phyloP scores from a whole-genome alignment of 305 asterid species.

The Fraxinus latifolia region DNA sequence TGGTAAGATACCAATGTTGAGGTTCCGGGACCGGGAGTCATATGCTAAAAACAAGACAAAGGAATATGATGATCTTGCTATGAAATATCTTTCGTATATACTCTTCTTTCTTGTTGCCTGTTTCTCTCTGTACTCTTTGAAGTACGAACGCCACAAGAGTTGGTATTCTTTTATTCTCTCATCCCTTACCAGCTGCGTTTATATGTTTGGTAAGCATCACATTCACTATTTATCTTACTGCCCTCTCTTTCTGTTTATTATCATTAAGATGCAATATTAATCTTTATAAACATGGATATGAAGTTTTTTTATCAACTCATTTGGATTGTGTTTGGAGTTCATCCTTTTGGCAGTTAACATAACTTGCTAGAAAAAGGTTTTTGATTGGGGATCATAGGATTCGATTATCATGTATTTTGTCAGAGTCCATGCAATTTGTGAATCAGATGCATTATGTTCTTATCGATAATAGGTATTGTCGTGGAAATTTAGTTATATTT shows the following conservation, averaged over 20 bases:
- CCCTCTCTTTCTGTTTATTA: background rate
- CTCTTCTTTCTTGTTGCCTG: conserved; percentile 71
- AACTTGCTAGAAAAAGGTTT: background rate
- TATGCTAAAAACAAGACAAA: conserved; percentile 91
- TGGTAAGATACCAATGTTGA: conserved; percentile 82
- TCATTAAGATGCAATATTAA: background rate
- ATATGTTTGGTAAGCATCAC: conserved; percentile 82
- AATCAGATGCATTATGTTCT: background rate
- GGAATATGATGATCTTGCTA: conserved; percentile 95
- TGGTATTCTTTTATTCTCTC: conserved; percentile 99
- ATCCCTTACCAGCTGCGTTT: conserved; percentile 94
- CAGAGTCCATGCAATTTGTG: background rate
- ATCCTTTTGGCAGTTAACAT: background rate
- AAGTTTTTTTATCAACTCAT: background rate
- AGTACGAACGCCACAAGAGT: conserved; percentile 91
- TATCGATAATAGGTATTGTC: background rate
- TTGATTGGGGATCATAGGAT: background rate
- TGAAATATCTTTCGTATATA: conserved; percentile 91
- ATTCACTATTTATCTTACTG: background rate
- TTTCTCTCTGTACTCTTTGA: conserved; percentile 78
- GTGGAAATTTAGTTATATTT: background rate
- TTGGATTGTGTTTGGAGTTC: background rate
- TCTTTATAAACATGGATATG: background rate
- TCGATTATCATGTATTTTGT: background rate
- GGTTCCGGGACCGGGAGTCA: conserved; percentile 94